Percentiles rank a stretch among this genome's conserved stretches.
phyloP scores from a whole-genome alignment of 176 grass and related monocot species.

The Poa annua region DNA sequence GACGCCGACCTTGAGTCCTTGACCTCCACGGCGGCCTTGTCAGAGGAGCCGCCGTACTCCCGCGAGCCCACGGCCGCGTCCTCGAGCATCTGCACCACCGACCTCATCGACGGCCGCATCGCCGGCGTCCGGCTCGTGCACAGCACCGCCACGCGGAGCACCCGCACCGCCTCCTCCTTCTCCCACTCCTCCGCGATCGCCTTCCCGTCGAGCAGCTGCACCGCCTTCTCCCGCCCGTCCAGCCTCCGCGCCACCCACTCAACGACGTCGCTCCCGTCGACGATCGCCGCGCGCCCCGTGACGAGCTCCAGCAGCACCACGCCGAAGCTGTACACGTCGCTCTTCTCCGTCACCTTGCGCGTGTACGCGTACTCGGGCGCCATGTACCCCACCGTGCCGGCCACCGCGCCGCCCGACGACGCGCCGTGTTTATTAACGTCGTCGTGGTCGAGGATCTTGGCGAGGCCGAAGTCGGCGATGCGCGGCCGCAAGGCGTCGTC shows the following conservation, averaged over 20 bases:
- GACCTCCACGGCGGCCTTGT: slow-evolving; percentile 27
- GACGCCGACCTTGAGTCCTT: slow-evolving; percentile 47
- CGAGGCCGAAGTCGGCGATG: slow-evolving; percentile 89
- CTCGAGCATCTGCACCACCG: slow-evolving; percentile 94
- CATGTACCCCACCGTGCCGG: slow-evolving; percentile 89
- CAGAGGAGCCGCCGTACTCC: not conserved
- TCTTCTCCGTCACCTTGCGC: slow-evolving; percentile 88
- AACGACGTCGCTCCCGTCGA: slow-evolving; percentile 64
- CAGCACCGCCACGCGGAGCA: slow-evolving; percentile 65
- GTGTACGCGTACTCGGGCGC: slow-evolving; percentile 91
- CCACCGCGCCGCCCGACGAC: slow-evolving; percentile 51
- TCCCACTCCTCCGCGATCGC: slow-evolving; percentile 52
- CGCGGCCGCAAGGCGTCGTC: slow-evolving; percentile 82
- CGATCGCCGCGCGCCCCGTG: slow-evolving; percentile 57
- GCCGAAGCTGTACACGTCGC: slow-evolving; percentile 97
- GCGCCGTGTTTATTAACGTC: not conserved
- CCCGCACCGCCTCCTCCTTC: slow-evolving; percentile 60
- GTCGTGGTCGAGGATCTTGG: slow-evolving; percentile 59
- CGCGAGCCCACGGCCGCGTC: slow-evolving; percentile 39
- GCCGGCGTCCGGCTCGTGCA: slow-evolving; percentile 72
- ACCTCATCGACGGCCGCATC: slow-evolving; percentile 78
- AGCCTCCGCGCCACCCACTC: slow-evolving; percentile 64
- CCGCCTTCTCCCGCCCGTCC: slow-evolving; percentile 52
- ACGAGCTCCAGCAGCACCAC: slow-evolving; percentile 82
- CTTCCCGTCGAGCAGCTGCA: slow-evolving; percentile 49